Percentiles rank a stretch among this genome's conserved stretches.
phyloP scores from a whole-genome alignment of 495 filamentous ascomycete genomes.

The Bryoglossum gracile region DNA sequence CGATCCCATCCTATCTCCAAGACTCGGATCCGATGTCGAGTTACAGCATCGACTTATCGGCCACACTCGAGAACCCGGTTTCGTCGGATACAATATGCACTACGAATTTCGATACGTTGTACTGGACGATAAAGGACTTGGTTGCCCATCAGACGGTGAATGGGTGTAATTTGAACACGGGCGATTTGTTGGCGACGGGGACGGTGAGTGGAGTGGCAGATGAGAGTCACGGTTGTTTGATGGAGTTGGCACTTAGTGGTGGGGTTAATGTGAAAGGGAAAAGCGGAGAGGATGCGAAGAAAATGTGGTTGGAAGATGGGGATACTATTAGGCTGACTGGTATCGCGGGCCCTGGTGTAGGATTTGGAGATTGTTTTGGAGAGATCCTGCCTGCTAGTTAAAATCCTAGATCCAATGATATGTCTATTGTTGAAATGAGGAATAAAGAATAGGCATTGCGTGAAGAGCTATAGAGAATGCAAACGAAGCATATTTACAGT shows the following conservation, averaged over 20 bases:
- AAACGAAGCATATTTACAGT: too few species aligned
- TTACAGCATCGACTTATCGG: slow-evolving; percentile 66
- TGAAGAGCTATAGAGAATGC: too few species aligned
- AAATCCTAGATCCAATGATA: too few species aligned
- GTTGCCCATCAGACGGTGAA: slow-evolving; percentile 82
- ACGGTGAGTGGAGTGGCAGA: slow-evolving; percentile 71
- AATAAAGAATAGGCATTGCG: too few species aligned
- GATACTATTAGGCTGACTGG: slow-evolving; percentile 64
- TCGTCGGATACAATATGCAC: slow-evolving; percentile 50
- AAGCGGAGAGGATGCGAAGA: slow-evolving; percentile 49
- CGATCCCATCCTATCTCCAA: slow-evolving; percentile 52
- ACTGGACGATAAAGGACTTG: slow-evolving; percentile 36
- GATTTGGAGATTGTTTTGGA: slow-evolving; percentile 64
- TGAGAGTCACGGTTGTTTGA: slow-evolving; percentile 59
- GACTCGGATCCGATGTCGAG: slow-evolving; percentile 53
- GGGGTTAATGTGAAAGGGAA: slow-evolving; percentile 55
- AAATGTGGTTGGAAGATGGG: slow-evolving; percentile 75
- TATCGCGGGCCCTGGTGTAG: slow-evolving; percentile 53
- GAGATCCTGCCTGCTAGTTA: slow-evolving; percentile 9
- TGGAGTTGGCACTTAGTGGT: slow-evolving; percentile 61
- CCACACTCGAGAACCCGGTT: slow-evolving; percentile 51
- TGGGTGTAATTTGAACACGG: slow-evolving; percentile 72
- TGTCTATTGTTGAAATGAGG: too few species aligned
- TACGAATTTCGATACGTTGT: slow-evolving; percentile 60
- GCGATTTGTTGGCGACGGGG: slow-evolving; percentile 82